Conservation (phyloP, 2,329 filamentous ascomycete species). For the Xylaria sp. region DNA sequence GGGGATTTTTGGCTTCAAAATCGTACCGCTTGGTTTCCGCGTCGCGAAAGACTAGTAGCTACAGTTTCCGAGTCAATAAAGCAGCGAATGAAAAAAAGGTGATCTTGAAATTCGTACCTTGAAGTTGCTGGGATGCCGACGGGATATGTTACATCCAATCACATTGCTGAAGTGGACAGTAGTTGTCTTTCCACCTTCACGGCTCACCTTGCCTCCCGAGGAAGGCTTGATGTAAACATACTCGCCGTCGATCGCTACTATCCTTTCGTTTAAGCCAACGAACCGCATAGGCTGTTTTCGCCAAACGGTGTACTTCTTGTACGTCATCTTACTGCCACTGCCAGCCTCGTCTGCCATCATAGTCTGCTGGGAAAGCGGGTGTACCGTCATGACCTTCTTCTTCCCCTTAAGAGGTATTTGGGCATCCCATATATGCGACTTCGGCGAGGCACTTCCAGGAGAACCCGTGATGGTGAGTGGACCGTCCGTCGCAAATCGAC, state of each 20-base stretch:
- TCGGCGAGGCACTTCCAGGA: constrained; percentile 65
- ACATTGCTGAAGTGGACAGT: constrained; percentile 80
- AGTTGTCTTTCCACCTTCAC: constrained; percentile 65
- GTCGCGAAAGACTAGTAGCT: constrained; percentile 68
- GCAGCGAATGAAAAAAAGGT: background rate
- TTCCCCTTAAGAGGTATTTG: constrained; percentile 45
- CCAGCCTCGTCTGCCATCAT: constrained; percentile 55
- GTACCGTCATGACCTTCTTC: constrained; percentile 51
- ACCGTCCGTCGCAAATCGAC: constrained; percentile 70
- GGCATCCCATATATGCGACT: constrained; percentile 51
- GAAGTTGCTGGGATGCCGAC: constrained; percentile 75
- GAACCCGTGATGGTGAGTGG: constrained; percentile 63
- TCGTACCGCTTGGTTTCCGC: constrained; percentile 78
- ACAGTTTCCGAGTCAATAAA: constrained; percentile 2
- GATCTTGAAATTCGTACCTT: constrained; percentile 47
- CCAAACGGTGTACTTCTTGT: constrained; percentile 74
- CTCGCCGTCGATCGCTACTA: constrained; percentile 76
- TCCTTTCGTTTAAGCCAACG: constrained; percentile 67
- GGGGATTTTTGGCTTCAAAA: constrained; percentile 68
- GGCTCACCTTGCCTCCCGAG: constrained; percentile 58
- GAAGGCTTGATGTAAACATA: constrained; percentile 81
- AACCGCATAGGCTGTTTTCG: constrained; percentile 80
- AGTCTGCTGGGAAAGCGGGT: constrained; percentile 62
- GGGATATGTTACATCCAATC: constrained; percentile 73
- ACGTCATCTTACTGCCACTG: constrained; percentile 45